Conservation (phyloP, 2,329 filamentous ascomycete species). For the Aspergillus quadrilineatus region DNA sequence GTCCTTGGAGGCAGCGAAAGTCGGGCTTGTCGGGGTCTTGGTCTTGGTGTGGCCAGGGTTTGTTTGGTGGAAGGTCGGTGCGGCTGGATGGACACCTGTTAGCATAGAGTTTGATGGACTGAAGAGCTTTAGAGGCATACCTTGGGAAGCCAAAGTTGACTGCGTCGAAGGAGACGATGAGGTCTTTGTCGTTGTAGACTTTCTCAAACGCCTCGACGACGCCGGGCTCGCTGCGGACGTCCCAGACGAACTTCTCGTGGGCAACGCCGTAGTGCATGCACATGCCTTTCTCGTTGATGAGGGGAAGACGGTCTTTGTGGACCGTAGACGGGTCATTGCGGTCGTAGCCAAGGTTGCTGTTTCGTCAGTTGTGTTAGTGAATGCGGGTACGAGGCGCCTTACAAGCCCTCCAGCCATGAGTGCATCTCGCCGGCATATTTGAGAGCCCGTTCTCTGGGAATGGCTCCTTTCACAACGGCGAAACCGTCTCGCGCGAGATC, state of each 20-base stretch:
- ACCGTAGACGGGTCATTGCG: slow-evolving; percentile 37
- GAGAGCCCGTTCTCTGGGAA: slow-evolving; percentile 42
- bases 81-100: neutral
- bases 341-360: slow-evolving; percentile 37
- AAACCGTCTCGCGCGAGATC: slow-evolving; percentile 42
- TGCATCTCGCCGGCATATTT: slow-evolving; percentile 27
- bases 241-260: slow-evolving; percentile 53
- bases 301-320: slow-evolving; percentile 34
- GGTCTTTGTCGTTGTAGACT: slow-evolving; percentile 47
- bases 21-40: slow-evolving; percentile 47
- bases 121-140: slow-evolving; percentile 4
- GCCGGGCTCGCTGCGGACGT: slow-evolving; percentile 49
- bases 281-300: slow-evolving; percentile 52
- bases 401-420: slow-evolving; percentile 27
- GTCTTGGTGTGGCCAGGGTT: slow-evolving; percentile 50
- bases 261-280: slow-evolving; percentile 48
- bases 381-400: slow-evolving; percentile 8
- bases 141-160: slow-evolving; percentile 49
- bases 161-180: slow-evolving; percentile 53
- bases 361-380: neutral
- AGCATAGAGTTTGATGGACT: neutral
- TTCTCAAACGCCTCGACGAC: slow-evolving; percentile 49
- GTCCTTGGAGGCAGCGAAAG: slow-evolving; percentile 52
- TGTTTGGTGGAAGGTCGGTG: slow-evolving; percentile 26
- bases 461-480: slow-evolving; percentile 49